phyloP scores from a whole-genome alignment of 345 rosid species.

The Moricandia moricandioides region DNA sequence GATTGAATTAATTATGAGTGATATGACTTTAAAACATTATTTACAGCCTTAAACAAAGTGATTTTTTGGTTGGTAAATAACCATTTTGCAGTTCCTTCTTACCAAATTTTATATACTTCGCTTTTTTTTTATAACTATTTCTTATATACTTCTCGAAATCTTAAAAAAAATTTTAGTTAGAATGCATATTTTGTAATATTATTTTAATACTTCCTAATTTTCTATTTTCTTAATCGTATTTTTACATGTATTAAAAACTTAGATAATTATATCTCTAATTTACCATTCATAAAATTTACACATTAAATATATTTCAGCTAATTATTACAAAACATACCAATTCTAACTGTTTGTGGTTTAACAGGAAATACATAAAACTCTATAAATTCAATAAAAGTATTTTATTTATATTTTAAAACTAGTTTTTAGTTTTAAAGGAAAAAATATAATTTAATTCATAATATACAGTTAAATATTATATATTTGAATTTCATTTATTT shows the following conservation, averaged over 20 bases:
- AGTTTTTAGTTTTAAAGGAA: too few species aligned
- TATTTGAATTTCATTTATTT: too few species aligned
- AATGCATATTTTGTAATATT: not conserved
- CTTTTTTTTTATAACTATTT: too few species aligned
- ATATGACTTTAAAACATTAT: slow-evolving; percentile 3
- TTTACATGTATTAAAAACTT: not conserved
- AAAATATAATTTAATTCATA: too few species aligned
- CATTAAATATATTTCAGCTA: not conserved
- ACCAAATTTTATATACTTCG: not conserved
- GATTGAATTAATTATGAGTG: not conserved
- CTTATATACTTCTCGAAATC: not conserved
- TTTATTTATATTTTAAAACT: not conserved
- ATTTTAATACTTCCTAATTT: not conserved
- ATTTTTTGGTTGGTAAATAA: slow-evolving; percentile 2
- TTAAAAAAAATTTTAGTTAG: not conserved
- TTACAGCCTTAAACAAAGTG: not conserved
- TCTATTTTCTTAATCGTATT: not conserved
- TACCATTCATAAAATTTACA: not conserved
- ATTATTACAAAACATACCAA: not conserved
- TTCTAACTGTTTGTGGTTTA: not conserved
- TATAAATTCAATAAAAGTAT: not conserved
- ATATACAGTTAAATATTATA: too few species aligned
- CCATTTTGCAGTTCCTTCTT: not conserved
- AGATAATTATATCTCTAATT: not conserved
- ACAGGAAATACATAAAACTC: not conserved